Percentiles rank a stretch among this genome's conserved stretches.
Conservation (phyloP, 208 protist genomes). For the Phytomonas sp. region DNA sequence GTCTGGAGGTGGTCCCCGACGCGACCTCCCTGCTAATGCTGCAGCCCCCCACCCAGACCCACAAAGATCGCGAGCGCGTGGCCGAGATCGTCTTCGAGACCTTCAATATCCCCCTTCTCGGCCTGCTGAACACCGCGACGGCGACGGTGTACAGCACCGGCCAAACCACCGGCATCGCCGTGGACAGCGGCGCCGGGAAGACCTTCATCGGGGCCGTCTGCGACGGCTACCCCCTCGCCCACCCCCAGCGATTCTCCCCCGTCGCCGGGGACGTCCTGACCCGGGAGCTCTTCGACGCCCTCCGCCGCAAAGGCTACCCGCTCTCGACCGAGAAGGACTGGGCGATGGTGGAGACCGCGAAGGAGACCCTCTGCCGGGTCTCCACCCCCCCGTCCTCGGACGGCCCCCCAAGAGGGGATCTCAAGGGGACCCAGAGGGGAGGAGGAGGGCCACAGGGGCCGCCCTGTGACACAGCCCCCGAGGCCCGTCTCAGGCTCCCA, state of each 20-base stretch:
- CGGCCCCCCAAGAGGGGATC: not conserved
- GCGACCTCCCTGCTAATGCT: slow-evolving; percentile 89
- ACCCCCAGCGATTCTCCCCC: slow-evolving; percentile 45
- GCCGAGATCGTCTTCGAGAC: slow-evolving; percentile 96
- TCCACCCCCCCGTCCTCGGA: slow-evolving; percentile 11
- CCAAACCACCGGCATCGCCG: slow-evolving; percentile 94
- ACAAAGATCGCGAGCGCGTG: slow-evolving; percentile 89
- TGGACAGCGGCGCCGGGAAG: slow-evolving; percentile 98
- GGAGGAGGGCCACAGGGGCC: slow-evolving; percentile 5
- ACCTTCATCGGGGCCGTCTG: slow-evolving; percentile 97
- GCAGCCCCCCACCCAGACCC: slow-evolving; percentile 94
- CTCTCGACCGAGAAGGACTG: slow-evolving; percentile 82
- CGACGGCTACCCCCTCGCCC: slow-evolving; percentile 90
- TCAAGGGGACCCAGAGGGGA: slow-evolving; percentile 11
- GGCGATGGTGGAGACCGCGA: slow-evolving; percentile 58
- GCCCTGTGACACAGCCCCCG: not conserved
- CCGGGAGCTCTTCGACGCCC: slow-evolving; percentile 44
- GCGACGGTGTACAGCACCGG: slow-evolving; percentile 97
- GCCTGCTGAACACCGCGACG: slow-evolving; percentile 90
- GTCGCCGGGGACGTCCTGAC: slow-evolving; percentile 81
- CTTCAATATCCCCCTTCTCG: slow-evolving; percentile 91
- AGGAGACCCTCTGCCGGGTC: slow-evolving; percentile 75
- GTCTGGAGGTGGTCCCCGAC: slow-evolving; percentile 52
- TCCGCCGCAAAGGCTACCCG: slow-evolving; percentile 74
- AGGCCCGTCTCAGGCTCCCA: slow-evolving; percentile 61